These are phyloP conservation scores for Phytophthora fragariae DNA, from an alignment of 352 stramenopile species.

Conservation along the genomic window DNA sequence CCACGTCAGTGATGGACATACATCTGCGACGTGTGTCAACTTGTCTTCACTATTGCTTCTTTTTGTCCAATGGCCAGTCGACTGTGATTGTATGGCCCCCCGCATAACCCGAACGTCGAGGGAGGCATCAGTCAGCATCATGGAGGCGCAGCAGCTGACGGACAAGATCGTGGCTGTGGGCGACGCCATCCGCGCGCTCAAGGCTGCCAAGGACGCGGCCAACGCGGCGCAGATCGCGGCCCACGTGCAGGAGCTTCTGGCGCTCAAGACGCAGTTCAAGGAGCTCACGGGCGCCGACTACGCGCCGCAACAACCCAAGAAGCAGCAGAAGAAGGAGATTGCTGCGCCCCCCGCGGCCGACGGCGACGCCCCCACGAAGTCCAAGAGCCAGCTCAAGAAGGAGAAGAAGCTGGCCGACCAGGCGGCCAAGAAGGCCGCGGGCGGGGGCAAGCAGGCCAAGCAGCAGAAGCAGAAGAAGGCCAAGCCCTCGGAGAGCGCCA, in stretches of 20 bases:
- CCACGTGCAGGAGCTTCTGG: conserved; percentile 68
- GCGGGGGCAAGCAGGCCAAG: conserved; percentile 32
- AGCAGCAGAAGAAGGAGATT: conserved; percentile 40
- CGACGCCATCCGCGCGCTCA: conserved; percentile 83
- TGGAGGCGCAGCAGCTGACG: conserved; percentile 48
- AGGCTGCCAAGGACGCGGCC: conserved; percentile 70
- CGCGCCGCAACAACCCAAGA: conserved; percentile 46
- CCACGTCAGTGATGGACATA: background rate
- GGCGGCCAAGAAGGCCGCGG: conserved; percentile 61
- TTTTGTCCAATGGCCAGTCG: conserved; percentile 42
- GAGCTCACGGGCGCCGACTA: conserved; percentile 77
- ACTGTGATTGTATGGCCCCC: conserved; percentile 24
- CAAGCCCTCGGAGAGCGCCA: conserved; percentile 80
- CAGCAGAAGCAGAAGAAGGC: conserved; percentile 57
- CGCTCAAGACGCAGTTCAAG: conserved; percentile 87
- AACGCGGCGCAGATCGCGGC: conserved; percentile 52
- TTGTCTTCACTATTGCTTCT: background rate
- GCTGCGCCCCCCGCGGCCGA: conserved; percentile 18
- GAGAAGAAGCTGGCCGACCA: conserved; percentile 87
- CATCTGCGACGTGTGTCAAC: conserved; percentile 26
- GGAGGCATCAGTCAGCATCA: conserved; percentile 9
- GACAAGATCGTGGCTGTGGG: conserved; percentile 79
- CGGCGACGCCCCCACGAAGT: conserved; percentile 53
- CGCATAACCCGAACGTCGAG: background rate
- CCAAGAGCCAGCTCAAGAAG: conserved; percentile 90